phyloP scores from a whole-genome alignment of 1,284 basidiomycete species.

The Puccinia triticina region DNA sequence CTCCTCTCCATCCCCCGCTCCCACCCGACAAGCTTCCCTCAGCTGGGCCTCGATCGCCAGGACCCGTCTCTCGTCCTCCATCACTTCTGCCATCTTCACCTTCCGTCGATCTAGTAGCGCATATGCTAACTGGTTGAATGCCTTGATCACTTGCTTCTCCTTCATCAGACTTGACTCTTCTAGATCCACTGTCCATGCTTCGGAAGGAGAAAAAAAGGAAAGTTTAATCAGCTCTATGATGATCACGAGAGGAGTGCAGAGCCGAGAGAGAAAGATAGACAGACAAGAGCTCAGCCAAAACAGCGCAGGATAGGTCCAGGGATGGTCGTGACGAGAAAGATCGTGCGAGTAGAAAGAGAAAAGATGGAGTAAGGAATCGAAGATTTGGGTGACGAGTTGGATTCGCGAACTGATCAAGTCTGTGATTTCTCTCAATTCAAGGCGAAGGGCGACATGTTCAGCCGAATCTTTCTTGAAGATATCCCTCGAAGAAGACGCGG shows the following conservation, averaged over 20 bases:
- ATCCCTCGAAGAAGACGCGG: neutral
- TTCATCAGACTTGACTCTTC: slow-evolving; percentile 18
- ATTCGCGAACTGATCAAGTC: neutral
- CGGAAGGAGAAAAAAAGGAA: neutral
- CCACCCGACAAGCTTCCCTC: neutral
- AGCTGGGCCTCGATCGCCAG: neutral
- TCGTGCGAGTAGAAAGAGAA: neutral
- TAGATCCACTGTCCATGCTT: slow-evolving; percentile 20
- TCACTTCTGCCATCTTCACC: neutral
- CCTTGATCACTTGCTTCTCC: slow-evolving; percentile 8
- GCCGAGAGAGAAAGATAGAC: neutral
- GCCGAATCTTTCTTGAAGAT: slow-evolving; percentile 8
- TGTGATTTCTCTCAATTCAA: slow-evolving; percentile 16
- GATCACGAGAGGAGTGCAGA: neutral
- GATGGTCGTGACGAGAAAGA: neutral
- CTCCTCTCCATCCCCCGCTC: neutral
- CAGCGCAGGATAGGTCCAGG: neutral
- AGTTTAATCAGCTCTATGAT: neutral
- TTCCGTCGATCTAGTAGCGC: neutral
- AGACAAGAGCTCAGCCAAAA: slow-evolving; percentile 20
- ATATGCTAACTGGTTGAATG: neutral
- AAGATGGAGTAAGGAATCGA: neutral
- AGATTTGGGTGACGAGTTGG: slow-evolving; percentile 24
- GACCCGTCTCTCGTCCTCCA: slow-evolving; percentile 4
- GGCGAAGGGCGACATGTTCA: neutral